Conservation (phyloP, 371 early-diverging fungal species). For the Actinomucor elegans region DNA sequence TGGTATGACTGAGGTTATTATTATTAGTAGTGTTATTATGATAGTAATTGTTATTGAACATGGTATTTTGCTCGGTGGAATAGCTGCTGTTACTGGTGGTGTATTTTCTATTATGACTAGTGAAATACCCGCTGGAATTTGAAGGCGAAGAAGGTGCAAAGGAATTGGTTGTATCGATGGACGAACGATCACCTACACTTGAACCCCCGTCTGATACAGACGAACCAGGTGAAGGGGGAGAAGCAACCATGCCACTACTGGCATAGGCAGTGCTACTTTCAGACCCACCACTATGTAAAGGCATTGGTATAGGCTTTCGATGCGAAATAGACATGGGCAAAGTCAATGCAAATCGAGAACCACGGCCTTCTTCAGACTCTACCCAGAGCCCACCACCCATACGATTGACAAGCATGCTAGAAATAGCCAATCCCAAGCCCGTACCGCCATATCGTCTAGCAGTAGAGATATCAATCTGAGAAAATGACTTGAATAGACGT, state of each 20-base stretch:
- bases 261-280: conserved; percentile 6
- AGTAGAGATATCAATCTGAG: conserved; percentile 61
- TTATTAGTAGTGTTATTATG: background rate
- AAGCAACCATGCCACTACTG: conserved; percentile 20
- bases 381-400: conserved; percentile 68
- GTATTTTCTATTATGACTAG: no score
- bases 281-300: background rate
- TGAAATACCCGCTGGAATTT: background rate
- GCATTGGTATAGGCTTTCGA: background rate
- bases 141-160: conserved; percentile 5
- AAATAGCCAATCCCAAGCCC: conserved; percentile 61
- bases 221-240: conserved; percentile 37
- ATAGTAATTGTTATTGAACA: background rate
- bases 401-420: conserved; percentile 54
- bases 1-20: conserved; percentile 1
- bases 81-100: background rate
- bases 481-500: conserved; percentile 56
- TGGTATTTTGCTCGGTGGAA: background rate
- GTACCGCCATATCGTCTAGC: conserved; percentile 59
- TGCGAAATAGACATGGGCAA: conserved; percentile 46
- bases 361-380: conserved; percentile 53
- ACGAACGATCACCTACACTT: conserved; percentile 13
- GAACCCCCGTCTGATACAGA: conserved; percentile 32
- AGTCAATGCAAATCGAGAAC: conserved; percentile 59
- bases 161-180: background rate